These are phyloP conservation scores for Delphinella strobiligena DNA, from an alignment of 2,329 filamentous ascomycete genomes.

Conservation along the genomic window DNA sequence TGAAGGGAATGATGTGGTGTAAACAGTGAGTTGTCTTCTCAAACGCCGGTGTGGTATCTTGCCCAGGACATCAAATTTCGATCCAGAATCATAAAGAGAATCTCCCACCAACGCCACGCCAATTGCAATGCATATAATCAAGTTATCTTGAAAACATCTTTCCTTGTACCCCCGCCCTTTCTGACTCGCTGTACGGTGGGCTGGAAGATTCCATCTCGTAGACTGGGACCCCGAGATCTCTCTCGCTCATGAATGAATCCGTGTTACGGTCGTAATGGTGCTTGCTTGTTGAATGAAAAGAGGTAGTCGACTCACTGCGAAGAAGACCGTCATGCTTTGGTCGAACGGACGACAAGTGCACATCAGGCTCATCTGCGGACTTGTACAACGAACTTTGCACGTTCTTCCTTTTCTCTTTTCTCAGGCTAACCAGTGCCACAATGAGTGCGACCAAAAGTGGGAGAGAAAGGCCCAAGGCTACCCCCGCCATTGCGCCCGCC, in stretches of 20 bases:
- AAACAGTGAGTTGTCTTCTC: background rate
- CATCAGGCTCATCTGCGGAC: constrained; percentile 15
- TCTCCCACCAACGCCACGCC: background rate
- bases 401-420: constrained; percentile 10
- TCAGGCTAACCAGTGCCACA: constrained; percentile 13
- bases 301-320: background rate
- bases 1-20: background rate
- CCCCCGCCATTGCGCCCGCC: constrained; percentile 16
- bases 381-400: constrained; percentile 20
- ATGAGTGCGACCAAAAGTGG: constrained; percentile 17
- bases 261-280: background rate
- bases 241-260: background rate
- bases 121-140: background rate
- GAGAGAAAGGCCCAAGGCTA: constrained; percentile 17
- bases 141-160: background rate
- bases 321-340: background rate
- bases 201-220: background rate
- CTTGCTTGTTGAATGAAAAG: background rate
- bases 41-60: background rate
- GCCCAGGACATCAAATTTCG: background rate
- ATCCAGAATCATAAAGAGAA: too few relatives aligned
- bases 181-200: background rate
- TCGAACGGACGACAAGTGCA: background rate
- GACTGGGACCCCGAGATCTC: background rate
- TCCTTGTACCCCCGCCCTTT: background rate